Evolutionary conservation across 108 stramenopile species (phyloP), one percentile per base, ranked within the genome.

Genomic region (Cyclostephanos tholiformis): DNA sequence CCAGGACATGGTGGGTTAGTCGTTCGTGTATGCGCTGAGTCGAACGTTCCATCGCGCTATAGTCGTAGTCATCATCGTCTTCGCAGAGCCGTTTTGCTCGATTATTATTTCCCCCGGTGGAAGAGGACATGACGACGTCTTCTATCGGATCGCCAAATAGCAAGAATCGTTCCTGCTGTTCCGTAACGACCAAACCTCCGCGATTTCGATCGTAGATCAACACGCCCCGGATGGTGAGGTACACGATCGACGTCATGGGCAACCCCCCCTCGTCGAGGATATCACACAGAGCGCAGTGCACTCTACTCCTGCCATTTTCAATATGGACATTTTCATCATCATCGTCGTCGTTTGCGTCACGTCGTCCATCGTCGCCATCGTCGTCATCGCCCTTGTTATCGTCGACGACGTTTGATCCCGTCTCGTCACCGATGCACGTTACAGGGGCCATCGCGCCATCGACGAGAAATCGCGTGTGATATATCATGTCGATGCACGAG

Each of bases 141-240:
- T 51, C 61, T 27, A 73, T 67, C 20, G n/a, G 39, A 0, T 73
- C 55, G 16, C 79, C 79, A 36, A 32, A 46, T 35, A 80, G 17
- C 39, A 80, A 51, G 52, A 52, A 80, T 25, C 39, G 65, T 49
- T 73, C 79, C 23, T 61, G 57, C 0, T 39, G 1, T 16, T 72
- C 60, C 27, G 79, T 69, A 13, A 53, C 25, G 26, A 80, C 46
- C 23, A 74, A 38, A 4, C 79, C 79, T 52, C 79, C 79, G 11
- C 79, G 79, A 64, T 73, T 19, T 12, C 60, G 62, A 73, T 80
- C 79, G 61, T 73, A 80, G 17, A 80, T 67, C 51, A 80, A 38
- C 19, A 80, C 61, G 23, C 79, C 79, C 22, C 69, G 67, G 38
- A 80, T 73, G 25, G 79, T 39, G 8, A 80, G 60, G 44, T 80